A percentile compares a stretch with the other conserved stretches of the same genome.
phyloP scores from a whole-genome alignment of 495 filamentous ascomycete genomes.

The Podospora appendiculata region DNA sequence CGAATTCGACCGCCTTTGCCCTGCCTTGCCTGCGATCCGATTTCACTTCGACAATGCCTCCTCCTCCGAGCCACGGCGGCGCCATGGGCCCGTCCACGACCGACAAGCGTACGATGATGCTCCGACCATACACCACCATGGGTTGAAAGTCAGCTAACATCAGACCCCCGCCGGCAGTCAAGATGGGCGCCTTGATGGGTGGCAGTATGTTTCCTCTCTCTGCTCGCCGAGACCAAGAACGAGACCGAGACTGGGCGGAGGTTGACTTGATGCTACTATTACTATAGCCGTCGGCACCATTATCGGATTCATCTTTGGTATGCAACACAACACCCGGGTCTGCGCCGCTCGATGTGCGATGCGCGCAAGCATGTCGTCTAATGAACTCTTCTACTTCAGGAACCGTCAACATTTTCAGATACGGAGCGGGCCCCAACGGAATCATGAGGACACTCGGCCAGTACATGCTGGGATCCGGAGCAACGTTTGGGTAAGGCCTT shows the following conservation, averaged over 20 bases:
- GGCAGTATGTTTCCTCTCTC: conserved; percentile 60
- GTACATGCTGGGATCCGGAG: conserved; percentile 95
- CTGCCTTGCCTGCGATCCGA: background rate
- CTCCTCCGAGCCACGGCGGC: conserved; percentile 34
- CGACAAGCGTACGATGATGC: conserved; percentile 68
- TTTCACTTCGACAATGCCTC: conserved; percentile 33
- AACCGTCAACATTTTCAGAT: conserved; percentile 87
- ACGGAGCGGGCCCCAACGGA: conserved; percentile 86
- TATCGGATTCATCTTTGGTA: conserved; percentile 97
- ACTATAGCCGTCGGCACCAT: conserved; percentile 77
- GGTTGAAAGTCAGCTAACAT: conserved; percentile 16
- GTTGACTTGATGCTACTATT: conserved; percentile 4
- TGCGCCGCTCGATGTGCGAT: no score
- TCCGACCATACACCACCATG: background rate
- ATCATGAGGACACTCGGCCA: conserved; percentile 89
- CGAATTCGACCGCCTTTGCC: conserved; percentile 1
- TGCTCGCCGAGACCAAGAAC: no score
- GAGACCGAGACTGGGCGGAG: background rate
- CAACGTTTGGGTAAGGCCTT: conserved; percentile 79
- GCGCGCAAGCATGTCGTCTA: conserved; percentile 10
- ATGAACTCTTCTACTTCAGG: conserved; percentile 41
- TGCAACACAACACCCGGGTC: background rate
- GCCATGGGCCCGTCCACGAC: conserved; percentile 67
- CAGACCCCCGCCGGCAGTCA: conserved; percentile 49
- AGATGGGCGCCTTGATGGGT: conserved; percentile 97